Evolutionary conservation across 768 basidiomycete genomes (phyloP).

Genomic region (Suillus ampliporus): DNA sequence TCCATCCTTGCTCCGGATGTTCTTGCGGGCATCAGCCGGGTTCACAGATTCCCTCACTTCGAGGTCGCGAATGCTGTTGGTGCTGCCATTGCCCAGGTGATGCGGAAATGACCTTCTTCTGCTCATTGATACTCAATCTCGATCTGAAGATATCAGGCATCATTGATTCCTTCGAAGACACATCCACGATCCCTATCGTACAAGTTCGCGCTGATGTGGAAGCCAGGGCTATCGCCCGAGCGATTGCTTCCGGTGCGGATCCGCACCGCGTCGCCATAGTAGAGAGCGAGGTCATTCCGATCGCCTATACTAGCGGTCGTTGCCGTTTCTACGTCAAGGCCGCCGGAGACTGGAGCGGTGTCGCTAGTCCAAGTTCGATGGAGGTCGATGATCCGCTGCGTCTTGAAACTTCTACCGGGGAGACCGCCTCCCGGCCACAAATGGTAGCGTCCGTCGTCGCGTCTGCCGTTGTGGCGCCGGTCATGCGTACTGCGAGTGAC

Average conservation of each 20-base stretch:
- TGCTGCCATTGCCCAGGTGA: slow-evolving; percentile 50
- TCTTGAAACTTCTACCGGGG: slow-evolving; percentile 12
- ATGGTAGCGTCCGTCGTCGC: slow-evolving; percentile 11
- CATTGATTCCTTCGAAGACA: slow-evolving; percentile 51
- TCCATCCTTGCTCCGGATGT: slow-evolving; percentile 59
- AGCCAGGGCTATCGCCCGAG: slow-evolving; percentile 46
- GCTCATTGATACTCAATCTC: background rate
- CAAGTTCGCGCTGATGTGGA: slow-evolving; percentile 41
- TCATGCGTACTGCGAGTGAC: slow-evolving; percentile 23
- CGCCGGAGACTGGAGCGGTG: slow-evolving; percentile 54
- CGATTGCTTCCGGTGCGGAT: slow-evolving; percentile 52
- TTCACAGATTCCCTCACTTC: slow-evolving; percentile 54
- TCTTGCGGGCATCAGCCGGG: slow-evolving; percentile 56
- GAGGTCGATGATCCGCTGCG: slow-evolving; percentile 17
- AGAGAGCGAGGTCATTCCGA: slow-evolving; percentile 59
- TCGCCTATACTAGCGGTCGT: slow-evolving; percentile 39
- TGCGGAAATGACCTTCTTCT: background rate
- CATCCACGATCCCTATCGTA: slow-evolving; percentile 38
- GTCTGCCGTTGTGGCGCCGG: slow-evolving; percentile 24
- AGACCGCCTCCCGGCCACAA: background rate
- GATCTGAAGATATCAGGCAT: slow-evolving; percentile 46
- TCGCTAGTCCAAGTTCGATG: slow-evolving; percentile 26
- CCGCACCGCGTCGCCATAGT: slow-evolving; percentile 51
- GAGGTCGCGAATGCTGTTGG: slow-evolving; percentile 70
- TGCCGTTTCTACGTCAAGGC: slow-evolving; percentile 61